These are phyloP conservation scores for Paramecium primaurelia DNA, from an alignment of 73 alveolate species.

Conservation along the genomic window DNA sequence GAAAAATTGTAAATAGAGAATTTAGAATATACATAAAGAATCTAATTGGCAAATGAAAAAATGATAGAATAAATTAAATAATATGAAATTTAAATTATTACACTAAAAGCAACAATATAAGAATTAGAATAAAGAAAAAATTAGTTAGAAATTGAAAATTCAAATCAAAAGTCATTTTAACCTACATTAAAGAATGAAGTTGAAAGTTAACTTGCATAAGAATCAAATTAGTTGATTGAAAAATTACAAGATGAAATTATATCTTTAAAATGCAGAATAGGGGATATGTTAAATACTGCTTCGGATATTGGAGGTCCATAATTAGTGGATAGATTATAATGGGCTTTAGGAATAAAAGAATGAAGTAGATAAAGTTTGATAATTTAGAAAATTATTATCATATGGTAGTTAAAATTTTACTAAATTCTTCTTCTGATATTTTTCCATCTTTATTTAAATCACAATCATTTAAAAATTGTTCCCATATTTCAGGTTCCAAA, in stretches of 20 bases:
- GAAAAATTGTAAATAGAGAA: neutral
- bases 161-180: neutral
- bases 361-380: neutral
- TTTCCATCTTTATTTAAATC: conserved; percentile 60
- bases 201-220: neutral
- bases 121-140: neutral
- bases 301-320: neutral
- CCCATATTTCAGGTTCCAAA: conserved; percentile 55
- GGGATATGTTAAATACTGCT: conserved; percentile 11
- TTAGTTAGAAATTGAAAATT: neutral
- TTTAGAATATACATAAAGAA: neutral
- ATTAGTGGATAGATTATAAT: neutral
- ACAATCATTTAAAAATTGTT: conserved; percentile 43
- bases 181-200: neutral
- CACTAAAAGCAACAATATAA: neutral
- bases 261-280: neutral
- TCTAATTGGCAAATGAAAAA: neutral
- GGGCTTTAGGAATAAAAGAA: neutral
- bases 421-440: conserved; percentile 54
- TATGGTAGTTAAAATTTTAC: conserved; percentile 1
- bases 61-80: neutral
- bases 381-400: neutral
- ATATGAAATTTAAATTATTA: neutral
- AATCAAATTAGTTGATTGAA: neutral
- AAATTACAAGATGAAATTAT: neutral